Percentiles rank a stretch among this genome's conserved stretches.
Conservation (phyloP, 1,284 basidiomycete species). For the Tilletia horrida region DNA sequence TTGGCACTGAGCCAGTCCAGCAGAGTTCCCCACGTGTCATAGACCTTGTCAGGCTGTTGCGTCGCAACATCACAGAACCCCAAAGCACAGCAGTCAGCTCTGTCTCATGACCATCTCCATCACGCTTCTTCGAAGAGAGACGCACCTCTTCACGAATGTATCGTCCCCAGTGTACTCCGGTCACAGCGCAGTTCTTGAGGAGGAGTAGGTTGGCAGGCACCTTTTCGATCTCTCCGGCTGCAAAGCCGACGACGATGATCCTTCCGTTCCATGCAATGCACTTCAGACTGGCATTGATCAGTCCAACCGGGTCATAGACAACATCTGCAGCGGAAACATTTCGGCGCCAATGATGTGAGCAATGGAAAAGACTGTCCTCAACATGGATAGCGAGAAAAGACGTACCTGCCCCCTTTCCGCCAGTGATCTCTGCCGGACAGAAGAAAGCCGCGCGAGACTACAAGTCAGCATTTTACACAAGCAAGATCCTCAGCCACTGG, state of each 20-base stretch:
- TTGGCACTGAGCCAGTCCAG: conserved; percentile 69
- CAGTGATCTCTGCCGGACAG: conserved; percentile 33
- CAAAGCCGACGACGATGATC: conserved; percentile 75
- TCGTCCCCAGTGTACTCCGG: conserved; percentile 44
- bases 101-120: no score
- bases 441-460: no score
- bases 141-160: conserved; percentile 50
- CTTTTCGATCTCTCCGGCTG: conserved; percentile 49
- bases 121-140: no score
- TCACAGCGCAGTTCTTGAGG: conserved; percentile 74
- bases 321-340: conserved; percentile 67
- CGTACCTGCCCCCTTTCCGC: conserved; percentile 31
- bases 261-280: conserved; percentile 86
- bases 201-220: conserved; percentile 69
- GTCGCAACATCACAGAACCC: no score
- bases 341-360: background rate
- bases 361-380: background rate
- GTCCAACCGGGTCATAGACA: conserved; percentile 49
- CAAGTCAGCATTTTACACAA: no score
- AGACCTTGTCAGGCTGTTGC: conserved; percentile 65
- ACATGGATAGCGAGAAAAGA: background rate
- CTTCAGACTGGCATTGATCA: conserved; percentile 45
- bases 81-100: no score
- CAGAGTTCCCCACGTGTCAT: conserved; percentile 71
- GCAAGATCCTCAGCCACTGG: background rate